Evolutionary conservation across 2,329 filamentous ascomycete genomes (phyloP), one percentile per base, ranked within the genome.

Genomic region (Didymella lethalis): DNA sequence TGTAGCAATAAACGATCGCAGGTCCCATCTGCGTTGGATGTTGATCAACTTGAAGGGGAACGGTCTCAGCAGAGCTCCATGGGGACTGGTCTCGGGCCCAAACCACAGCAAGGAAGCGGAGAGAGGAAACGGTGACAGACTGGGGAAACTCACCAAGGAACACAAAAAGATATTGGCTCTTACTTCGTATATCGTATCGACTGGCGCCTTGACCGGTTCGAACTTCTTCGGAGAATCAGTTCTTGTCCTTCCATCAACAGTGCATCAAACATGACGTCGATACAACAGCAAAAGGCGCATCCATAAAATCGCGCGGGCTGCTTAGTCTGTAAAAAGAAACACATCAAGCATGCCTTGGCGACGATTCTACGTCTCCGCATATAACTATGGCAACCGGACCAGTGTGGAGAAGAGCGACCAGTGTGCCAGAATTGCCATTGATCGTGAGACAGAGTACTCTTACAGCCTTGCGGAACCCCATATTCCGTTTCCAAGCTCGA

Each of bases 11-110:
- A 18, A 72, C 64, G 0, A 69, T 71, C 7, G 64, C 70, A 11
- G 65, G 68, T 4, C 68, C 67, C 7, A 54, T 70, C 14, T 62
- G 51, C 40, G 68, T 71, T n/a, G 66, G 68, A 0, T 70, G 12
- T 32, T 65, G 18, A 57, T 68, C 26, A 72, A 72, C 46, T 63
- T 60, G 44, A 67, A 66, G 48, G 64, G 64, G 4, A 51, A 64
- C 7, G 31, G 32, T 1, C 68, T 71, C 38, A 64, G 20, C 3
- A 25, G 20, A 12, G 38, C 20, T 4, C 38, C 61, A 14, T 63
- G 62, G 60, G 59, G 59, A 7, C 32, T 66, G 8, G 62, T 53
- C 2, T 54, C 48, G 31, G 57, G 54, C 7, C 60, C 54, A 7
- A 63, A 61, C 11, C 50, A 57, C 16, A 3, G 14, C 12, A 25